These are phyloP conservation scores for Sordariomycetes sp. DNA, from an alignment of 2,329 filamentous ascomycete species.

Conservation along the genomic window DNA sequence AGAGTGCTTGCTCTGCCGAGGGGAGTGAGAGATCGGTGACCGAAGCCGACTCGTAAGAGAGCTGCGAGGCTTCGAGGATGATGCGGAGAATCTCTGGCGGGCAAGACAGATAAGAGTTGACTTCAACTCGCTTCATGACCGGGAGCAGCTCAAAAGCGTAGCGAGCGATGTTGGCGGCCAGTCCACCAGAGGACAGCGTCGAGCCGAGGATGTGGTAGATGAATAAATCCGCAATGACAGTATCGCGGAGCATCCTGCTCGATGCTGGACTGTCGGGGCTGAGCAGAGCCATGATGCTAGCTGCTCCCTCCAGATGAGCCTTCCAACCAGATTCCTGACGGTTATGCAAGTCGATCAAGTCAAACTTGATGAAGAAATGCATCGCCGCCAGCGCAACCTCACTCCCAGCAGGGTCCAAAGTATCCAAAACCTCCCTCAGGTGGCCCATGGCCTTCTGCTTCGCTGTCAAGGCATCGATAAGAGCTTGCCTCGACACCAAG, in stretches of 20 bases:
- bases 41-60: constrained; percentile 26
- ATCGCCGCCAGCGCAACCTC: constrained; percentile 38
- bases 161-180: constrained; percentile 27
- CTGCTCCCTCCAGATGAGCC: constrained; percentile 35
- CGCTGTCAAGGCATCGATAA: constrained; percentile 36
- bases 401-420: constrained; percentile 27
- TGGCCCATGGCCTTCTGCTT: constrained; percentile 37
- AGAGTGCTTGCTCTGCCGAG: constrained; percentile 24
- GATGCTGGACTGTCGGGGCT: constrained; percentile 16
- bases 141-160: constrained; percentile 27
- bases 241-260: constrained; percentile 30
- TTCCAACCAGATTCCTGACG: constrained; percentile 32
- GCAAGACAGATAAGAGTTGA: constrained; percentile 32
- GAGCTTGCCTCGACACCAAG: constrained; percentile 25
- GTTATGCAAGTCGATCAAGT: constrained; percentile 38
- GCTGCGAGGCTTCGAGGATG: constrained; percentile 32
- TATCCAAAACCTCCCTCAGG: constrained; percentile 28
- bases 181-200: constrained; percentile 23
- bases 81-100: constrained; percentile 33
- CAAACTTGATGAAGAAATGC: constrained; percentile 41
- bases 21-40: constrained; percentile 18
- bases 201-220: constrained; percentile 33
- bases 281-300: constrained; percentile 28
- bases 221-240: constrained; percentile 37
- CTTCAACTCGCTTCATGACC: constrained; percentile 30